phyloP scores from a whole-genome alignment of 495 filamentous ascomycete species.

The Penicillium malachiteum region DNA sequence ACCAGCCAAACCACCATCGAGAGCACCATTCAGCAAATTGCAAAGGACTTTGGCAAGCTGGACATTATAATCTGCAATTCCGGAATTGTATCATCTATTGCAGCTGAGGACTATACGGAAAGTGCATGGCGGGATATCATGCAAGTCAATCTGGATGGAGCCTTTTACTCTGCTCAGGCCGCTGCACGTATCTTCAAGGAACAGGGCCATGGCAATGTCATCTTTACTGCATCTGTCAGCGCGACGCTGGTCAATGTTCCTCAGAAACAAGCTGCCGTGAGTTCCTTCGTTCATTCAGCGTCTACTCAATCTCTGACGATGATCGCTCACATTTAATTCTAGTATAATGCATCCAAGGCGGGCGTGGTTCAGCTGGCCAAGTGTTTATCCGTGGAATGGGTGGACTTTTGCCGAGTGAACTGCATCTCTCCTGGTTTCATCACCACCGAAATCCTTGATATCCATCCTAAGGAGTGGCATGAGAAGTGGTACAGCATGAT shows the following conservation, averaged over 20 bases:
- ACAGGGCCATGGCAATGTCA: slow-evolving; percentile 40
- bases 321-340: neutral
- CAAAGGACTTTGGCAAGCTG: slow-evolving; percentile 64
- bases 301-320: neutral
- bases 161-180: slow-evolving; percentile 46
- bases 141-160: slow-evolving; percentile 48
- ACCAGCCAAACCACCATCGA: slow-evolving; percentile 55
- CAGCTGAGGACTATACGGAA: slow-evolving; percentile 37
- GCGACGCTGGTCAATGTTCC: slow-evolving; percentile 46
- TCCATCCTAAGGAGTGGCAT: slow-evolving; percentile 20
- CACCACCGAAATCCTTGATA: slow-evolving; percentile 35
- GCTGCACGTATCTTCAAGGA: slow-evolving; percentile 41
- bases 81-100: slow-evolving; percentile 55
- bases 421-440: slow-evolving; percentile 47
- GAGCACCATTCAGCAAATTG: slow-evolving; percentile 51
- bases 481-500: slow-evolving; percentile 29
- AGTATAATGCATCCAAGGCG: slow-evolving; percentile 44
- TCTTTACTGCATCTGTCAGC: slow-evolving; percentile 44
- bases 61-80: slow-evolving; percentile 79
- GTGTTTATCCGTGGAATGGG: slow-evolving; percentile 39
- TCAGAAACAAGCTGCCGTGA: slow-evolving; percentile 41
- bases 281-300: neutral
- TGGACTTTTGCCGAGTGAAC: slow-evolving; percentile 42
- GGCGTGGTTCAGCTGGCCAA: slow-evolving; percentile 37
- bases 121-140: slow-evolving; percentile 40